phyloP scores from a whole-genome alignment of 441 rosid genomes.

The Omphalea diandra region DNA sequence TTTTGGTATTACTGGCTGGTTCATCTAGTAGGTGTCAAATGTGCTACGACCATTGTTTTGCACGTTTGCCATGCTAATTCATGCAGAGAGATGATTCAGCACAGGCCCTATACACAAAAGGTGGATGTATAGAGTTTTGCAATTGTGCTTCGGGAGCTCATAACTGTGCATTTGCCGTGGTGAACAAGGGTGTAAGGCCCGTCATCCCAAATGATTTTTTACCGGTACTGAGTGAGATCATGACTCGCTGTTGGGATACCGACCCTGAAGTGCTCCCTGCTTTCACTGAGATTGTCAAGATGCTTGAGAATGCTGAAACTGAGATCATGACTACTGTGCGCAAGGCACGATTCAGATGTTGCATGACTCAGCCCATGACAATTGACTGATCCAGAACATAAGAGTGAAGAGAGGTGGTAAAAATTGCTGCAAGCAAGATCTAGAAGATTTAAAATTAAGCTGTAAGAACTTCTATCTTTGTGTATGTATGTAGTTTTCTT shows the following conservation, averaged over 20 bases:
- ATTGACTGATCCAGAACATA: constrained; percentile 75
- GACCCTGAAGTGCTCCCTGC: constrained; percentile 90
- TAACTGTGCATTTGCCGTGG: constrained; percentile 99
- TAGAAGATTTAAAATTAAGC: no score
- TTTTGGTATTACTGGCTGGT: neutral
- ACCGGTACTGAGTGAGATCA: constrained; percentile 73
- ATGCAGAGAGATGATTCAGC: no score
- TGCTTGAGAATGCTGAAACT: no score
- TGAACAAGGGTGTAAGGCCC: no score
- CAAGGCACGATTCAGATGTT: constrained; percentile 92
- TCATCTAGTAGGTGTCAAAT: neutral
- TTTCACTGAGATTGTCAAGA: constrained; percentile 71
- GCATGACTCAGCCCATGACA: no score
- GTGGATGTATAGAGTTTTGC: constrained; percentile 97
- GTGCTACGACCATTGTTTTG: neutral
- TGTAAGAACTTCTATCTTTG: constrained; percentile 45
- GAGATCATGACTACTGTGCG: constrained; percentile 86
- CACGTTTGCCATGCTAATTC: no score
- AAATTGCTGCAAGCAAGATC: no score
- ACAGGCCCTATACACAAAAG: constrained; percentile 91
- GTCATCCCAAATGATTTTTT: constrained; percentile 80
- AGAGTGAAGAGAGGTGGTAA: no score
- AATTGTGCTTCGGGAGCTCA: constrained; percentile 92
- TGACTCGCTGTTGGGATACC: constrained; percentile 94
- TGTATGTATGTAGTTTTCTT: constrained; percentile 46